Percentiles rank a stretch among this genome's conserved stretches.
Conservation (phyloP, 2,329 filamentous ascomycete species). For the Diaporthe sp. region DNA sequence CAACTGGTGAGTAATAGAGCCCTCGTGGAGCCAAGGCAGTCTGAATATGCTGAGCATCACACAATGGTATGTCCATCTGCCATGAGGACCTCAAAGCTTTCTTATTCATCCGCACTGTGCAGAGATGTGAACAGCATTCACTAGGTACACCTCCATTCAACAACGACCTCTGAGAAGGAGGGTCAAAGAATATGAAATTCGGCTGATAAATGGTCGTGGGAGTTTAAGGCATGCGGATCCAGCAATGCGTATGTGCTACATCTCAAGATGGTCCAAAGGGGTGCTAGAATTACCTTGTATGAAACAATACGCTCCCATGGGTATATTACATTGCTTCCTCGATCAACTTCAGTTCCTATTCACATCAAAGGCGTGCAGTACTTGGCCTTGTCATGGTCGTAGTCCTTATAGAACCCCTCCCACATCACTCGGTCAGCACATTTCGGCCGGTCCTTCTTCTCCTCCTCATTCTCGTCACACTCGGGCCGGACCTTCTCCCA, state of each 20-base stretch:
- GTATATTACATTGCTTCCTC: neutral
- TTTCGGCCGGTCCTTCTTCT: neutral
- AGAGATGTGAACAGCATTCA: neutral
- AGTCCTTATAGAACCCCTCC: neutral
- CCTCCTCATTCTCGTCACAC: neutral
- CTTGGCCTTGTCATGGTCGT: neutral
- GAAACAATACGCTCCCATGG: neutral
- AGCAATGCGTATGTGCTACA: neutral
- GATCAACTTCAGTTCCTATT: neutral
- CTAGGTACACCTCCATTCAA: neutral
- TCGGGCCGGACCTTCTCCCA: neutral
- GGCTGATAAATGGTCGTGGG: too few relatives aligned
- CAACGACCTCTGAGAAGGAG: neutral
- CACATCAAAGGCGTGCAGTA: neutral
- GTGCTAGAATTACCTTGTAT: neutral
- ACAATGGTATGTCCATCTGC: neutral
- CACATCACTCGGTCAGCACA: conserved; percentile 8
- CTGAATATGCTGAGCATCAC: neutral
- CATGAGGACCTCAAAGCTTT: neutral
- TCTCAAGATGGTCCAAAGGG: neutral
- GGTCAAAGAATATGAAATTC: too few relatives aligned
- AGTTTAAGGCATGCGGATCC: too few relatives aligned
- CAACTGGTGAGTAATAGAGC: neutral
- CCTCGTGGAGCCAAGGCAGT: neutral
- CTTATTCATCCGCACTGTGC: neutral